Base-by-base conservation (phyloP, 331 rosid species). In the Arachis monticola region DNA sequence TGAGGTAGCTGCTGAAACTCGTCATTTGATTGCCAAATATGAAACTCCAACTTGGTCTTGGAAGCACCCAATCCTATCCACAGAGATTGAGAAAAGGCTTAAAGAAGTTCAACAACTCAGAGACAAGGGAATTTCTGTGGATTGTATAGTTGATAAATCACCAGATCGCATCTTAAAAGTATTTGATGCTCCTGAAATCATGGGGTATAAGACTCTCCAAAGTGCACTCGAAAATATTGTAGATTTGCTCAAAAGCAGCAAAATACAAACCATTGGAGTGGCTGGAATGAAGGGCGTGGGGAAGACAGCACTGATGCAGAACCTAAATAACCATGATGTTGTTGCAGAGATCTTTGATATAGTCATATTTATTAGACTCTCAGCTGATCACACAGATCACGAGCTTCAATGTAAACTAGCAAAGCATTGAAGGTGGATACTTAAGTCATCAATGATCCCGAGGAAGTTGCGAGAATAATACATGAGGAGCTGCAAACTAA, bases 281-380 rank as follows among this genome's bases (percentile, higher is more conserved):
- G 10, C 9, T 27, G 82, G 84, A 47, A 48, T 41, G 10, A 69
- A 55, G 27, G 80, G 80, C 30, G 79, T 76, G 31, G 84, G 80
- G 3, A 83, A 83, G 68, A 76, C 87, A 30, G 31, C 82, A 27
- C 44, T 80, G 30, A 8, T 72, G 67, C 70, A 58, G 67, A 83
- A 56, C 75, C 35, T 83, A 12, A 83, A 83, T 60, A 62, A 80
- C 69, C 46, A 80, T 46, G 61, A 79, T 53, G 79, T 61, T 8
- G 64, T 76, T 67, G 79, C 71, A 10, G 58, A 31, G 52, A 42
- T 80, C 35, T 83, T 83, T 80, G 84, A 80, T 32, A 53, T 80
- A 11, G 80, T 80, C 69, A 80, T 80, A 27, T 83, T 57, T 44
- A 40, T 72, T 5, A 68, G 47, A 9, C 59, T 62, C 32, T 30